Percentiles rank a stretch among this genome's conserved stretches.
Evolutionary conservation across 2,329 filamentous ascomycete species (phyloP).

Genomic region (Alternaria sp.): DNA sequence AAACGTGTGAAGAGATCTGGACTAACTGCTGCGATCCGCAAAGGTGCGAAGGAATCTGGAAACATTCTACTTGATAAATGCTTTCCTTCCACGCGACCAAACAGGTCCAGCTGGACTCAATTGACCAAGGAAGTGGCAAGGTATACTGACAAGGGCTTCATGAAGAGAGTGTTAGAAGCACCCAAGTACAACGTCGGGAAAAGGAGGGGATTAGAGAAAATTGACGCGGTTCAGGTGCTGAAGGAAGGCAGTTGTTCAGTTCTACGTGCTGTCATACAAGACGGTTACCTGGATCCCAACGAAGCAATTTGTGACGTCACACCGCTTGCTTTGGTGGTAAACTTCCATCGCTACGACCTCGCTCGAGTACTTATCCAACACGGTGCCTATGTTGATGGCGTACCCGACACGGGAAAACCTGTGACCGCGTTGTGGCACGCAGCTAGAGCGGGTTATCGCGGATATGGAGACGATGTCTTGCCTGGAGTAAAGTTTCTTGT

Average conservation of each 20-base stretch:
- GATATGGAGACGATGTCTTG: neutral
- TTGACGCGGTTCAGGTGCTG: neutral
- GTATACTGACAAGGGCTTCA: neutral
- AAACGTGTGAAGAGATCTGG: neutral
- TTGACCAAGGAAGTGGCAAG: neutral
- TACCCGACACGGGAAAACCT: neutral
- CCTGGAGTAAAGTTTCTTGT: slow-evolving; percentile 4
- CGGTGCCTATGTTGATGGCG: neutral
- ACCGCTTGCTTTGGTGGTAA: neutral
- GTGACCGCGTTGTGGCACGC: slow-evolving; percentile 2
- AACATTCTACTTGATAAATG: neutral
- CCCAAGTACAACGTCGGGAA: neutral
- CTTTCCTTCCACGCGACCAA: neutral
- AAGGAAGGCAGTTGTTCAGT: slow-evolving; percentile 1
- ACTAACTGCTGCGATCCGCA: neutral
- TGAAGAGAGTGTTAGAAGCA: neutral
- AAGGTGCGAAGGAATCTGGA: neutral
- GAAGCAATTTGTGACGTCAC: neutral
- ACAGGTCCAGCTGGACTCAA: neutral
- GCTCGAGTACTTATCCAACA: slow-evolving; percentile 2
- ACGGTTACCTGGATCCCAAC: neutral
- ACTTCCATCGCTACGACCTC: neutral
- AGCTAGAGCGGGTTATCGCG: neutral
- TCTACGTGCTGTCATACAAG: neutral
- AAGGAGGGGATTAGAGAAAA: neutral